Percentiles rank a stretch among this genome's conserved stretches.
Evolutionary conservation across 2,329 filamentous ascomycete species (phyloP).

Genomic region (Albophoma yamanashiensis): DNA sequence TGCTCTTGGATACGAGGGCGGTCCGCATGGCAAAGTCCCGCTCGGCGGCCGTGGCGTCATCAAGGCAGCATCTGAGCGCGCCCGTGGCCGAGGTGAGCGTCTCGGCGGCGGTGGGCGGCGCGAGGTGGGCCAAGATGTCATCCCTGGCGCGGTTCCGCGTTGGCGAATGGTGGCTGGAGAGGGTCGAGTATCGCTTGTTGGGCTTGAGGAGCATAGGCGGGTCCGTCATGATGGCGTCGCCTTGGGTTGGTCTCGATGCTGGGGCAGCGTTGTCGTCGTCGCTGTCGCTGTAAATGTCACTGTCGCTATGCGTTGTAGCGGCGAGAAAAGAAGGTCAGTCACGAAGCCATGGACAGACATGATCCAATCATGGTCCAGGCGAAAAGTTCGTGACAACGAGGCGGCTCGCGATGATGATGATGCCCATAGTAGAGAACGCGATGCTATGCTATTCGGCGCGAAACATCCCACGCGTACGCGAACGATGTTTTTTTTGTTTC

Average conservation of each 20-base stretch:
- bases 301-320: neutral
- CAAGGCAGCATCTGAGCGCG: constrained; percentile 46
- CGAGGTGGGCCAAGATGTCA: constrained; percentile 51
- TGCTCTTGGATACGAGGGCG: constrained; percentile 57
- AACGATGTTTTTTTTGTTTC: neutral
- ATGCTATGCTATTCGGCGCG: neutral
- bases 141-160: constrained; percentile 37
- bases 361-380: constrained; percentile 23
- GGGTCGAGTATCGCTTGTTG: constrained; percentile 19
- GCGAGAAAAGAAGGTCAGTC: neutral
- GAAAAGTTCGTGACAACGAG: constrained; percentile 17
- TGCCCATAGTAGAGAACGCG: constrained; percentile 6
- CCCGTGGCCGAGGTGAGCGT: constrained; percentile 45
- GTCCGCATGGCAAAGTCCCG: constrained; percentile 62
- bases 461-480: neutral
- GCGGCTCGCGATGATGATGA: constrained; percentile 3
- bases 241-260: neutral
- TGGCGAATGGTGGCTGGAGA: constrained; percentile 24
- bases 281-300: neutral
- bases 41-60: constrained; percentile 52
- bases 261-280: neutral
- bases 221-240: constrained; percentile 20
- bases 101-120: constrained; percentile 49
- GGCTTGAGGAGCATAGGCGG: constrained; percentile 20
- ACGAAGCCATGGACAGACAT: constrained; percentile 1